Conservation (phyloP, 306 rosid genomes). For the Pueraria montana region DNA sequence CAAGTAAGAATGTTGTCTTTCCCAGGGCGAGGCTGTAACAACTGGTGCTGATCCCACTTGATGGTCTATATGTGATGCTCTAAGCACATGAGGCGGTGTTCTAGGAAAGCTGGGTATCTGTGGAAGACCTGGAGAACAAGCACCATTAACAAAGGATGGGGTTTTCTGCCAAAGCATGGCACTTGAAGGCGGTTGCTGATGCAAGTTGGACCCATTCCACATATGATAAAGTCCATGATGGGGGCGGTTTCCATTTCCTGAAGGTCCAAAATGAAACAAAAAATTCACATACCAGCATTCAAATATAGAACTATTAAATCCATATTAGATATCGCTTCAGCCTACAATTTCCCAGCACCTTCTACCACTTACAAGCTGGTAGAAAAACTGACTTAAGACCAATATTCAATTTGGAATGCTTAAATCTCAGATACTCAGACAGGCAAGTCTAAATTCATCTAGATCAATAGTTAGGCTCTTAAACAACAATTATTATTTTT, state of each 20-base stretch:
- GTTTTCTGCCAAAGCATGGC: conserved; percentile 73
- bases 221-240: conserved; percentile 67
- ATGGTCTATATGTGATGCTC: conserved; percentile 64
- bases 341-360: conserved; percentile 29
- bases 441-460: conserved; percentile 38
- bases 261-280: conserved; percentile 53
- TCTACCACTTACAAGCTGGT: conserved; percentile 33
- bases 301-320: conserved; percentile 36
- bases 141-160: conserved; percentile 70
- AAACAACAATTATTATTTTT: neutral
- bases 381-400: conserved; percentile 42
- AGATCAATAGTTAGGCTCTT: conserved; percentile 31
- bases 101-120: conserved; percentile 73
- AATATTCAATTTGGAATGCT: neutral
- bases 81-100: conserved; percentile 67
- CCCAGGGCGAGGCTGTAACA: conserved; percentile 82
- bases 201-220: conserved; percentile 72
- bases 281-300: conserved; percentile 11
- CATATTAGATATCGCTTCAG: conserved; percentile 37
- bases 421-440: conserved; percentile 31
- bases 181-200: conserved; percentile 75
- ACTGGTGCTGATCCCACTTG: conserved; percentile 91
- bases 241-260: conserved; percentile 70
- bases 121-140: conserved; percentile 63
- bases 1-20: conserved; percentile 66